phyloP scores from a whole-genome alignment of 2,329 filamentous ascomycete species.

The Proliferodiscus dingleyae region DNA sequence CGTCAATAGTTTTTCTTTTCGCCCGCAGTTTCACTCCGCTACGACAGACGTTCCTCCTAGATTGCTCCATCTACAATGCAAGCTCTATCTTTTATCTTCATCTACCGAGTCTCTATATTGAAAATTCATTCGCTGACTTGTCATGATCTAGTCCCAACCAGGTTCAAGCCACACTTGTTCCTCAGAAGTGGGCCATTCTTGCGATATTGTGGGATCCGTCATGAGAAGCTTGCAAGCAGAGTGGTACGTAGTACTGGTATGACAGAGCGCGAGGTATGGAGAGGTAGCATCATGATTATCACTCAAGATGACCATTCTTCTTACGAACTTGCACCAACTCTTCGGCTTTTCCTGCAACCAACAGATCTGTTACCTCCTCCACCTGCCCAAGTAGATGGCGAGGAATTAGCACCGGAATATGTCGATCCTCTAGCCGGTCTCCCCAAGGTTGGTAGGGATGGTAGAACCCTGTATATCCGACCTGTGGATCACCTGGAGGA shows the following conservation, averaged over 20 bases:
- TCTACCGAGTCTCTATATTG: slow-evolving; percentile 1
- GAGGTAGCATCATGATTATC: slow-evolving; percentile 92
- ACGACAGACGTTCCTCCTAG: too few species aligned
- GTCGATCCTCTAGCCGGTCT: slow-evolving; percentile 86
- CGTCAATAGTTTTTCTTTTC: too few species aligned
- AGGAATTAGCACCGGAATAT: slow-evolving; percentile 70
- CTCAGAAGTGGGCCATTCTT: slow-evolving; percentile 87
- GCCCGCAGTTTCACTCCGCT: too few species aligned
- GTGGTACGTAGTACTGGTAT: slow-evolving; percentile 31
- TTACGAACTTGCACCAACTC: slow-evolving; percentile 72
- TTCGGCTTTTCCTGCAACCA: slow-evolving; percentile 83
- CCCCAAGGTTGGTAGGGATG: slow-evolving; percentile 77
- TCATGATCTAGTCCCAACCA: slow-evolving; percentile 46
- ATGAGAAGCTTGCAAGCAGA: slow-evolving; percentile 45
- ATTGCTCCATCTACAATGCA: too few species aligned
- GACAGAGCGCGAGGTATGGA: slow-evolving; percentile 74
- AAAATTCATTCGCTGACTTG: slow-evolving; percentile 31
- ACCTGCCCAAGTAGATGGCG: slow-evolving; percentile 60
- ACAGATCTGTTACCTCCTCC: slow-evolving; percentile 78
- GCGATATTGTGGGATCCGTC: slow-evolving; percentile 79
- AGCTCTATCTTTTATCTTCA: too few species aligned
- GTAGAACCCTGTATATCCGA: slow-evolving; percentile 81
- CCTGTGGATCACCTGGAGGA: slow-evolving; percentile 84
- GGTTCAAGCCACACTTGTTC: slow-evolving; percentile 78
- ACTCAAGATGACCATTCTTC: slow-evolving; percentile 79